phyloP scores from a whole-genome alignment of 1,139 yeast species.

The Suhomyces kunorum region DNA sequence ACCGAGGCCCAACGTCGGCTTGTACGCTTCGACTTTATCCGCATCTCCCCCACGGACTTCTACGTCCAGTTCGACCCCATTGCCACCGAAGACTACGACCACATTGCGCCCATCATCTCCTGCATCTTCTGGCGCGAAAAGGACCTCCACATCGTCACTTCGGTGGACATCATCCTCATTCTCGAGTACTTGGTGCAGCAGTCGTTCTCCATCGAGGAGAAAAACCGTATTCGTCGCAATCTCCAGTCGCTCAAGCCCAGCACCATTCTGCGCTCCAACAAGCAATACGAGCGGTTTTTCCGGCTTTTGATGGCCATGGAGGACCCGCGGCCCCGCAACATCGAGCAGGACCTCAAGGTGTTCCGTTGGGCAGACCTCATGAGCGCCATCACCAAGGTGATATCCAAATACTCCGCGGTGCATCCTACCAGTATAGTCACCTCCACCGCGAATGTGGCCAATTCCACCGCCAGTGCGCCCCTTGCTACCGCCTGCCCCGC shows the following conservation, averaged over 20 bases:
- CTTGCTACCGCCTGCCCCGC: not conserved
- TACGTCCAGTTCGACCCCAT: slow-evolving; percentile 30
- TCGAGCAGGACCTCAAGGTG: slow-evolving; percentile 72
- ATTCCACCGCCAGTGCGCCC: slow-evolving; percentile 1
- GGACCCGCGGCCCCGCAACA: slow-evolving; percentile 68
- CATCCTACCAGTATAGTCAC: not conserved
- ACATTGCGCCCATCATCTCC: slow-evolving; percentile 44
- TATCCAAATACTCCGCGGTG: slow-evolving; percentile 52
- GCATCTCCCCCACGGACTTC: slow-evolving; percentile 26
- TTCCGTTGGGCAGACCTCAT: slow-evolving; percentile 59
- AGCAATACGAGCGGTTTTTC: slow-evolving; percentile 52
- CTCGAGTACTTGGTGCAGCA: slow-evolving; percentile 60
- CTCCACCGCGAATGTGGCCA: not conserved
- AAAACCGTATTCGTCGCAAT: slow-evolving; percentile 68
- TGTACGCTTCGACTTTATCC: slow-evolving; percentile 34
- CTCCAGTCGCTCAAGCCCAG: slow-evolving; percentile 65
- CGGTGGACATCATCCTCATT: slow-evolving; percentile 63
- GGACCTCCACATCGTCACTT: slow-evolving; percentile 55
- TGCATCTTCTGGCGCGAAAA: slow-evolving; percentile 64
- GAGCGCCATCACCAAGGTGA: slow-evolving; percentile 60
- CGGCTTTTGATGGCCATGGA: slow-evolving; percentile 63
- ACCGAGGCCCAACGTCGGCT: slow-evolving; percentile 32
- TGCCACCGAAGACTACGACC: slow-evolving; percentile 24
- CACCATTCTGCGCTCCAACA: slow-evolving; percentile 55
- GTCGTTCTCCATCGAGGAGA: slow-evolving; percentile 64